Evolutionary conservation across 768 basidiomycete species (phyloP), one percentile per base, ranked within the genome.

Genomic region (Leccinum sublutescens): DNA sequence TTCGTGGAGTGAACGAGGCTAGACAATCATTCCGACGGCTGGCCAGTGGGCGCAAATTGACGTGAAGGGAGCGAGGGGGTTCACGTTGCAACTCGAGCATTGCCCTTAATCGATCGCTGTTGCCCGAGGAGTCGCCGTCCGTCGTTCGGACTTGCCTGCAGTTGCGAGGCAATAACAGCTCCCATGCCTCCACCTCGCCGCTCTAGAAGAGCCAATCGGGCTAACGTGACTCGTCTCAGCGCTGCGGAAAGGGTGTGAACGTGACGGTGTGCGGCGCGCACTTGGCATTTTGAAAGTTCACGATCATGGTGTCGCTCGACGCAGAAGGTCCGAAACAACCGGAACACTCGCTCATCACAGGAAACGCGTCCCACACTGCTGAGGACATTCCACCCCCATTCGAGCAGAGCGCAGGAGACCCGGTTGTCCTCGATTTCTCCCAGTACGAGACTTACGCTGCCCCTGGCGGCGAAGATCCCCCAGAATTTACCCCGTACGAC

Each of bases 401-500:
- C 12, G 66, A 72, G 34, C 65, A 71, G 54, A 70, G 72, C 17
- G 43, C 50, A 23, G 43, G 27, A n/a, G 70, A 70, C 45, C 63
- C 67, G 6, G 45, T 64, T 10, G 45, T 74, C 34, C 55, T 68
- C 38, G 60, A 70, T 19, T 64, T 76, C 45, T 59, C 68, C 10
- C 62, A 64, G 12, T 54, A 56, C 49, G 66, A 65, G 50, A 60
- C 63, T 14, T 57, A 59, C 47, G 64, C 67, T 34, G 64, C 69
- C 10, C 65, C 63, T 17, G 75, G 72, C 19, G 77, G 76, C 19
- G 79, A 77, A n/a, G 77, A 80, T 17, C 89, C 88, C 1, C 88
- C 88, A 4, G 72, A 72, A 2, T 91, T 89, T 62, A 68, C 84
- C 2, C 81, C 79, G 0, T 90, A 90, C 66, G 73, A 83, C 14